Percentiles rank a stretch among this genome's conserved stretches.
phyloP scores from a whole-genome alignment of 805 yeast species.

The Lipomyces sp. region DNA sequence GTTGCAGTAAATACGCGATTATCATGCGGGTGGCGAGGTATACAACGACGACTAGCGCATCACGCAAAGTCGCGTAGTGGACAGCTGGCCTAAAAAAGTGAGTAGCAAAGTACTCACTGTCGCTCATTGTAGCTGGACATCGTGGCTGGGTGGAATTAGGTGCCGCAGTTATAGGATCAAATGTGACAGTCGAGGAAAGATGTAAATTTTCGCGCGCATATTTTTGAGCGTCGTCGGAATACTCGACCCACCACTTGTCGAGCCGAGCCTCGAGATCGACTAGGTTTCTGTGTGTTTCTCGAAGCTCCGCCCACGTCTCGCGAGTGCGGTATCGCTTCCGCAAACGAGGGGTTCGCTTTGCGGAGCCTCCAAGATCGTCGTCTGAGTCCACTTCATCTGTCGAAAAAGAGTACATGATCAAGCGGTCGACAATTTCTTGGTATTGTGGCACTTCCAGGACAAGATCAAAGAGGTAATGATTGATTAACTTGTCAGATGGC shows the following conservation, averaged over 20 bases:
- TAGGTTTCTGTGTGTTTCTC: neutral
- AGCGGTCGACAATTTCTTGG: constrained; percentile 8
- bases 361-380: neutral
- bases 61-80: constrained; percentile 18
- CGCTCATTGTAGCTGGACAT: constrained; percentile 5
- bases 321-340: constrained; percentile 7
- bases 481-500: neutral
- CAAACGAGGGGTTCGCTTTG: constrained; percentile 4
- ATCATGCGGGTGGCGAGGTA: constrained; percentile 13
- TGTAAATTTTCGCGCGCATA: neutral
- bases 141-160: constrained; percentile 4
- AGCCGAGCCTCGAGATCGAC: constrained; percentile 9
- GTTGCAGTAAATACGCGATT: constrained; percentile 12
- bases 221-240: neutral
- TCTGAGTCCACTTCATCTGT: neutral
- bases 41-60: constrained; percentile 15
- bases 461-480: constrained; percentile 10
- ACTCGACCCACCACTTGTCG: constrained; percentile 12
- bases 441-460: constrained; percentile 20
- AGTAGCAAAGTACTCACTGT: constrained; percentile 17
- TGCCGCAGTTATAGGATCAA: constrained; percentile 9
- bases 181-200: neutral
- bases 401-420: constrained; percentile 11
- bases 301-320: constrained; percentile 4
- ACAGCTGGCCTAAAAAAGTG: constrained; percentile 25